Conservation (phyloP, 306 rosid genomes). For the Begonia fuchsioides region DNA sequence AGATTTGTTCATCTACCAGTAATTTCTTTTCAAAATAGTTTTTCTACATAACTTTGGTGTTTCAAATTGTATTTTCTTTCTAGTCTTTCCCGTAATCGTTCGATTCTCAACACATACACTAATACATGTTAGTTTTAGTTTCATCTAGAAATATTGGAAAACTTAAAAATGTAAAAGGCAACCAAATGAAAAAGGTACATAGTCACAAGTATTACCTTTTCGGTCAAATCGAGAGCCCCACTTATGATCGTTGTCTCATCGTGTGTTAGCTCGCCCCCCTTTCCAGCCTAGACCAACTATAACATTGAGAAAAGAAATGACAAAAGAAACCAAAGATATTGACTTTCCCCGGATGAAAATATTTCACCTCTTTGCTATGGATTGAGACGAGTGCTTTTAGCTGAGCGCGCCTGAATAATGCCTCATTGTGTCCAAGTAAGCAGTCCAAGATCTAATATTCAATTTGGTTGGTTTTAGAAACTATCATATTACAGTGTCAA, state of each 20-base stretch:
- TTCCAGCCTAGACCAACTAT: conserved; percentile 50
- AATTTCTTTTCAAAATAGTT: no score
- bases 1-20: no score
- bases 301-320: neutral
- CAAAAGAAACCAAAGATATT: neutral
- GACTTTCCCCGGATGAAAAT: neutral
- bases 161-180: neutral
- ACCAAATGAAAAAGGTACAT: neutral
- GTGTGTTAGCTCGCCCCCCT: conserved; percentile 96
- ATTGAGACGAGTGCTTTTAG: conserved; percentile 87
- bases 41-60: no score
- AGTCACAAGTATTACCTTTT: conserved; percentile 36
- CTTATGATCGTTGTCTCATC: conserved; percentile 93
- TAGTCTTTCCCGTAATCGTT: no score
- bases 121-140: neutral
- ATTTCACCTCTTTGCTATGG: conserved; percentile 72
- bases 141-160: neutral
- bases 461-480: conserved; percentile 8
- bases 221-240: conserved; percentile 91
- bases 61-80: no score
- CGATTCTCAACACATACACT: neutral
- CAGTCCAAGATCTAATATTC: conserved; percentile 59
- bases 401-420: conserved; percentile 85
- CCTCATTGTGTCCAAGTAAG: conserved; percentile 79
- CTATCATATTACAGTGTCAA: no score